A percentile compares a stretch with the other conserved stretches of the same genome.
Evolutionary conservation across 31 red algal species (phyloP).

Genomic region (Asparagopsis taxiformis): DNA sequence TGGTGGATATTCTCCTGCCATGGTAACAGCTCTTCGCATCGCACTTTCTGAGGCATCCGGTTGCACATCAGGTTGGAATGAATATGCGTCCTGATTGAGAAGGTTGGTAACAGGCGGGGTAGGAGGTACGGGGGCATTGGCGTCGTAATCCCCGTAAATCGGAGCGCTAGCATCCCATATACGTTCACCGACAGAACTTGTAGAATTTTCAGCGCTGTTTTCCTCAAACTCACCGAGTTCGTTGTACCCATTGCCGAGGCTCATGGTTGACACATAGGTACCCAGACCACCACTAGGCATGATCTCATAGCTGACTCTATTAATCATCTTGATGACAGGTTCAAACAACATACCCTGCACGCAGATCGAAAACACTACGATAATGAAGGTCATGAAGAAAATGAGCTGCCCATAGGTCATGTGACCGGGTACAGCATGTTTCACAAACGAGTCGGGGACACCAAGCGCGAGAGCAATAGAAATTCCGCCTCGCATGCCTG

Average conservation of each 20-base stretch:
- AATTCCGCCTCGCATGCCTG: slow-evolving; percentile 92
- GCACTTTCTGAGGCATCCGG: slow-evolving; percentile 3
- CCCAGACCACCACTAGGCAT: slow-evolving; percentile 56
- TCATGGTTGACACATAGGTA: slow-evolving; percentile 56
- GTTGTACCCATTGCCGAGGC: slow-evolving; percentile 41
- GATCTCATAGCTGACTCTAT: slow-evolving; percentile 63
- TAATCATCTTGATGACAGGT: slow-evolving; percentile 77
- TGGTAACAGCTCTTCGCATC: background rate
- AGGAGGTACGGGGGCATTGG: background rate
- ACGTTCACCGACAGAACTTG: background rate
- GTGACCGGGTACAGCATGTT: slow-evolving; percentile 69
- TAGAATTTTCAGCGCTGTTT: background rate
- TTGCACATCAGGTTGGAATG: slow-evolving; percentile 9
- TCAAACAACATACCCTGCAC: slow-evolving; percentile 97
- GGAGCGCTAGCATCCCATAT: slow-evolving; percentile 19
- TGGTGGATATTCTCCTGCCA: slow-evolving; percentile 3
- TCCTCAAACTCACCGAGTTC: slow-evolving; percentile 6
- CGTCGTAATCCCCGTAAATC: slow-evolving; percentile 38
- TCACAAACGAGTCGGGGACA: slow-evolving; percentile 78
- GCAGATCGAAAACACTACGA: slow-evolving; percentile 92
- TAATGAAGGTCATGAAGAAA: slow-evolving; percentile 93
- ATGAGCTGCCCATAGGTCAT: slow-evolving; percentile 84
- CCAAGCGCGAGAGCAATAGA: slow-evolving; percentile 93
- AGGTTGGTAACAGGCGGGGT: slow-evolving; percentile 9
- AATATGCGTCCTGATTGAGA: background rate